A percentile compares a stretch with the other conserved stretches of the same genome.
These are phyloP conservation scores for Dioszegia hungarica DNA, from an alignment of 768 basidiomycete genomes.

Conservation along the genomic window DNA sequence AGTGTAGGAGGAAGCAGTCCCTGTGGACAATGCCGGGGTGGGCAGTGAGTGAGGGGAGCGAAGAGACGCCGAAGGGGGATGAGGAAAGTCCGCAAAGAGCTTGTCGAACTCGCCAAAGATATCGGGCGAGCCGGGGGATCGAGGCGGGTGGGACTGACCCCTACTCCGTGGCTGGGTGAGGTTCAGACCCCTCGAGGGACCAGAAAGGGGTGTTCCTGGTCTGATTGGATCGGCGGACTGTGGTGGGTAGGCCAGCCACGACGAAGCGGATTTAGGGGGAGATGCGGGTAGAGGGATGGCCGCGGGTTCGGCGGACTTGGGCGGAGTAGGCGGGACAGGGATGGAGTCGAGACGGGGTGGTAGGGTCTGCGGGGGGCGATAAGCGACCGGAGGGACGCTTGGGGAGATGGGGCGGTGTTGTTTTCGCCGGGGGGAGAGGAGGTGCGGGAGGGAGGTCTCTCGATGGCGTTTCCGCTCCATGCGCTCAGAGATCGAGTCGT, in stretches of 20 bases:
- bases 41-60: neutral
- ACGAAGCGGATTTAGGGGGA: slow-evolving; percentile 5
- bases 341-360: slow-evolving; percentile 2
- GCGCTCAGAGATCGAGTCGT: neutral
- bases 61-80: neutral
- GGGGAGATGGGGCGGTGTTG: neutral
- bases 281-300: neutral
- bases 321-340: neutral
- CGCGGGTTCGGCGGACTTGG: neutral
- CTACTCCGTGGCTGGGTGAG: neutral
- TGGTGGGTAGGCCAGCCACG: neutral
- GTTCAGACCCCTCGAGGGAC: neutral
- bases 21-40: neutral
- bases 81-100: slow-evolving; percentile 8
- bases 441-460: neutral
- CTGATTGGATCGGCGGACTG: neutral
- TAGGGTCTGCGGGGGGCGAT: neutral
- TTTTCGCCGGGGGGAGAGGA: slow-evolving; percentile 1
- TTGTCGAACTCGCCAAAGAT: slow-evolving; percentile 3
- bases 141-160: neutral
- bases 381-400: neutral
- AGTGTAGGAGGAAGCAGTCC: neutral
- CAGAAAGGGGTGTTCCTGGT: neutral
- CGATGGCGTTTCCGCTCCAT: neutral
- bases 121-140: neutral